Base-by-base conservation (phyloP, 257 asterid genomes). In the Solanum rostratum region DNA sequence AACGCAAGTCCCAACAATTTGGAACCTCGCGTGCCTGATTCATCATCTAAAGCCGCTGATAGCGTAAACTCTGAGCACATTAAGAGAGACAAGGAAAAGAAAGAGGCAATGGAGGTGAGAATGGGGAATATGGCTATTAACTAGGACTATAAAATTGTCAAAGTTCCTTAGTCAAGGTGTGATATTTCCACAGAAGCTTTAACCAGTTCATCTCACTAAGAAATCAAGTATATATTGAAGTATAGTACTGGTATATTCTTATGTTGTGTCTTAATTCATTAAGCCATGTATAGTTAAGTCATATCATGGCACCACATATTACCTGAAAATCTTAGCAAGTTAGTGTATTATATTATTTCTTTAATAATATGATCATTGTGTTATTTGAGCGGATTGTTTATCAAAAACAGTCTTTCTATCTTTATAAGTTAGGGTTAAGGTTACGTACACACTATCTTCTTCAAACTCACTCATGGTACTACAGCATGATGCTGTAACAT, bases 71-170 rank as follows among this genome's bases (percentile, higher is more conserved):
- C 89, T 1, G 90, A 79, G 65, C 43, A 49, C 29, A 49, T 27
- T 24, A 87, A 33, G 24, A 15, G 84, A 81, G 86, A 70, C 37
- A 97, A 94, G 85, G 88, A 84, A 46, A 95, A 90, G 62, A 98
- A 92, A 90, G 91, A 94, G 62, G 97, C 93, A 12, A 87, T 94
- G 97, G 98, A 93, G 87, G 90, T 88, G 59, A 84, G 96, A 86
- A 95, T 97, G 41, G 98, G 97, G 41, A 95, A 89, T 87, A 97
- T 97, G 84, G 92, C 89, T 80, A 87, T 89, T 76, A 10, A 7
- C 45, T 49, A 76, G 62, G 62, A 49, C 16, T 46, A n/a, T 6
- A 15, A 2, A 9, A 49, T 15, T 76, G 81, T 76, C 60, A 45
- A 14, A 74, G 16, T 46, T 45, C 2, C 41, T 73, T 45, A 14